Evolutionary conservation across 495 filamentous ascomycete species (phyloP).

Genomic region (Polyplosphaeria fusca): DNA sequence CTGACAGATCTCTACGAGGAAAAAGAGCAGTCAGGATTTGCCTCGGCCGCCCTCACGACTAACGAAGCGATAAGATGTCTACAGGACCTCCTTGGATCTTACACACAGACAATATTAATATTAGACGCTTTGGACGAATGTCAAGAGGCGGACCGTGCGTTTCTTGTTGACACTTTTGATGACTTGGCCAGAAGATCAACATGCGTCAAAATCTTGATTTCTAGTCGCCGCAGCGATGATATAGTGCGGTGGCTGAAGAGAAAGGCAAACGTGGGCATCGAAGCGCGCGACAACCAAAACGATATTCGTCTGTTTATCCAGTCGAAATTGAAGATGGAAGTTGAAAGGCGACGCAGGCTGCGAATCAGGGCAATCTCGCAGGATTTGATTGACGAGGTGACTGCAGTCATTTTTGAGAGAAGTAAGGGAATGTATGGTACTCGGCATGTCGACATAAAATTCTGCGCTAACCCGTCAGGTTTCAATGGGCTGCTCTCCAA

Average conservation of each 20-base stretch:
- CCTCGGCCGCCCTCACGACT: neutral
- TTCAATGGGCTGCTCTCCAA: neutral
- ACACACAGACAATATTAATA: neutral
- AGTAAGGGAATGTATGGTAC: constrained; percentile 4
- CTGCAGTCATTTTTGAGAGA: neutral
- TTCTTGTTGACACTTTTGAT: neutral
- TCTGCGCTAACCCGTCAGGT: neutral
- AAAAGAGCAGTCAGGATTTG: neutral
- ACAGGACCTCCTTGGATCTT: neutral
- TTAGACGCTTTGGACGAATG: neutral
- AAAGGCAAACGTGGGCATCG: neutral
- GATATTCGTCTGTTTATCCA: neutral
- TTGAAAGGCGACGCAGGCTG: neutral
- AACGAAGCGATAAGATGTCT: neutral
- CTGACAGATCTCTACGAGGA: neutral
- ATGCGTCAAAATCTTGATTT: constrained; percentile 3
- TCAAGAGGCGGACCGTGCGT: neutral
- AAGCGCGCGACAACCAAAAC: neutral
- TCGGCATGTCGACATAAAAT: neutral
- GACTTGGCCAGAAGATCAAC: neutral
- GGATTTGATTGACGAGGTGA: neutral
- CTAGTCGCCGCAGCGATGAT: constrained; percentile 2
- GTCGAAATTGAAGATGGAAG: neutral
- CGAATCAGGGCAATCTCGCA: neutral
- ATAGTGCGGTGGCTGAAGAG: neutral